phyloP scores from a whole-genome alignment of 768 basidiomycete species.

The Hirschioporus abietinus region DNA sequence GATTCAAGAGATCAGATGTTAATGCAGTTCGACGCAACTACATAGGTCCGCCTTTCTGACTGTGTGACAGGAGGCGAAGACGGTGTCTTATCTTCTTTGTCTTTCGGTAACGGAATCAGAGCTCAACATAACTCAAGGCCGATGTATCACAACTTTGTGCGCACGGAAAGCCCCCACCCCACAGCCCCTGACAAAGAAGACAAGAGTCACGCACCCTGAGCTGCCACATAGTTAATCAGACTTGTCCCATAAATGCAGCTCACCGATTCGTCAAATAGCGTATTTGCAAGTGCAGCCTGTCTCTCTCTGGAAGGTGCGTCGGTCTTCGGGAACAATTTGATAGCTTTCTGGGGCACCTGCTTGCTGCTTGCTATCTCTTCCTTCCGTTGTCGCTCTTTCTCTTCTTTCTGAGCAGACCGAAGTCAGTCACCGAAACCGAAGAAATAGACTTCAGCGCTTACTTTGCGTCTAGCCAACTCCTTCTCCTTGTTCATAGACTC shows the following conservation, averaged over 20 bases:
- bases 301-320: neutral
- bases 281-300: neutral
- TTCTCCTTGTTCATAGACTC: conserved; percentile 24
- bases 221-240: neutral
- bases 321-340: neutral
- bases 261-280: neutral
- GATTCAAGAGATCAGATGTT: too few species aligned
- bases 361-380: neutral
- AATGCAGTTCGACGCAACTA: too few species aligned
- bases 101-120: too few species aligned
- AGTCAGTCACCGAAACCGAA: neutral
- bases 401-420: conserved; percentile 13
- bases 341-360: neutral
- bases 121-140: too few species aligned
- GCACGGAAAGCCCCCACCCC: too few species aligned
- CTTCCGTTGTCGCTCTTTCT: conserved; percentile 16
- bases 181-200: neutral
- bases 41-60: too few species aligned
- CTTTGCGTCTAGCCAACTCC: conserved; percentile 14
- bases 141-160: too few species aligned
- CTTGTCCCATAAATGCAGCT: neutral
- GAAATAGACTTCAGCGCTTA: neutral
- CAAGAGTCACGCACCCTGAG: neutral
- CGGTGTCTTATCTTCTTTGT: too few species aligned
- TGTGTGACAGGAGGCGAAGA: too few species aligned